These are phyloP conservation scores for Talaromyces islandicus DNA, from an alignment of 2,329 filamentous ascomycete species.

Conservation along the genomic window DNA sequence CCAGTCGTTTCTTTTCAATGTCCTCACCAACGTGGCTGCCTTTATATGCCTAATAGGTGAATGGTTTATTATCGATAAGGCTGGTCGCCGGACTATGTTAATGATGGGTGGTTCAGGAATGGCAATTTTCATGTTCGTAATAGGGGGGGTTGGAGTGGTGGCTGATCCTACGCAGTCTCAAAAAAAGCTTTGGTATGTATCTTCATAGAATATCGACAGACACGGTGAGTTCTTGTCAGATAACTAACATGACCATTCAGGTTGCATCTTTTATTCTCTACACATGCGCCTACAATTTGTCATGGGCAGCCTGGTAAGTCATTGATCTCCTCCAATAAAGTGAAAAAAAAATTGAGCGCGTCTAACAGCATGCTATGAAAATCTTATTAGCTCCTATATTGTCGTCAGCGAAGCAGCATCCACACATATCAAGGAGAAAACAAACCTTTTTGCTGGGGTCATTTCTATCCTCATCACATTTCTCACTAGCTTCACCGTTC, in stretches of 20 bases:
- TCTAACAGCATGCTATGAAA: not conserved
- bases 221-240: not conserved
- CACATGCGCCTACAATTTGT: not conserved
- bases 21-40: not conserved
- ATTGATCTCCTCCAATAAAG: not conserved
- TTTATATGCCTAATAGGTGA: not conserved
- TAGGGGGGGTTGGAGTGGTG: not conserved
- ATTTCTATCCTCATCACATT: not conserved
- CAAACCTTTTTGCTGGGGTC: not conserved
- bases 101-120: not conserved
- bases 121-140: not conserved
- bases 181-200: not conserved
- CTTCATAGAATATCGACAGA: not conserved
- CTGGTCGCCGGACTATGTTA: not conserved
- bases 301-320: not conserved
- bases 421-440: not conserved
- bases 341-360: not conserved
- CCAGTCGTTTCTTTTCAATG: not conserved
- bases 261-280: not conserved
- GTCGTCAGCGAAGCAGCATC: not conserved
- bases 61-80: not conserved
- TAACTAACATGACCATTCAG: not conserved
- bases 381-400: not conserved
- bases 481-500: not conserved
- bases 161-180: not conserved